phyloP scores from a whole-genome alignment of 2,329 filamentous ascomycete genomes.

The Furcasterigmium furcatum region DNA sequence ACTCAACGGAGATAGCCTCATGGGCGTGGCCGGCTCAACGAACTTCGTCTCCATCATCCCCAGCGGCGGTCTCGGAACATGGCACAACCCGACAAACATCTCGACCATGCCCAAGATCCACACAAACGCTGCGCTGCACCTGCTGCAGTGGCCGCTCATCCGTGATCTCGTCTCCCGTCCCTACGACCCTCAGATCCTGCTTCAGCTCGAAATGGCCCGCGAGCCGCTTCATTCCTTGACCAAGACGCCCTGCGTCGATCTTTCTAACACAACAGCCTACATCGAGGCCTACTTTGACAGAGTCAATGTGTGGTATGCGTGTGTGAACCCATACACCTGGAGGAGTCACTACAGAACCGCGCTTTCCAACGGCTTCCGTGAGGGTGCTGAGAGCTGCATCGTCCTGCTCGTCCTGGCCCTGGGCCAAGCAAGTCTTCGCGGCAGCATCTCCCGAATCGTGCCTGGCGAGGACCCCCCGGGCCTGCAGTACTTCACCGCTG shows the following conservation, averaged over 20 bases:
- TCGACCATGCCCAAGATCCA: conserved; percentile 85
- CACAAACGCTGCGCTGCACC: conserved; percentile 74
- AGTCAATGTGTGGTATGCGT: conserved; percentile 84
- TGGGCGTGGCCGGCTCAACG: conserved; percentile 39
- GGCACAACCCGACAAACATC: conserved; percentile 66
- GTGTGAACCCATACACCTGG: conserved; percentile 82
- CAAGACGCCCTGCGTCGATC: conserved; percentile 63
- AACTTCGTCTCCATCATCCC: conserved; percentile 54
- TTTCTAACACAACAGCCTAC: conserved; percentile 72
- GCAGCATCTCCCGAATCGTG: conserved; percentile 71
- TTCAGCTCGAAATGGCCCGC: conserved; percentile 77
- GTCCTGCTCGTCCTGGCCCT: conserved; percentile 75
- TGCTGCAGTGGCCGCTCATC: conserved; percentile 79
- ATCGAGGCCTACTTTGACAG: conserved; percentile 77
- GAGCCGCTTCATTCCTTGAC: conserved; percentile 69
- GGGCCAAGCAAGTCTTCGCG: conserved; percentile 71
- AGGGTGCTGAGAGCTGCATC: conserved; percentile 79
- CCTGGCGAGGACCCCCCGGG: conserved; percentile 70
- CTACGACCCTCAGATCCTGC: conserved; percentile 77
- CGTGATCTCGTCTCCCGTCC: conserved; percentile 72
- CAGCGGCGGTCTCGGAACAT: conserved; percentile 67
- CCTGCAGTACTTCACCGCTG: conserved; percentile 75
- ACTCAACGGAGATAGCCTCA: conserved; percentile 54
- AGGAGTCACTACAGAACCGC: conserved; percentile 71
- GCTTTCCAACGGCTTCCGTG: conserved; percentile 70